Evolutionary conservation across 768 basidiomycete genomes (phyloP).

Genomic region (Multifurca ochricompacta): DNA sequence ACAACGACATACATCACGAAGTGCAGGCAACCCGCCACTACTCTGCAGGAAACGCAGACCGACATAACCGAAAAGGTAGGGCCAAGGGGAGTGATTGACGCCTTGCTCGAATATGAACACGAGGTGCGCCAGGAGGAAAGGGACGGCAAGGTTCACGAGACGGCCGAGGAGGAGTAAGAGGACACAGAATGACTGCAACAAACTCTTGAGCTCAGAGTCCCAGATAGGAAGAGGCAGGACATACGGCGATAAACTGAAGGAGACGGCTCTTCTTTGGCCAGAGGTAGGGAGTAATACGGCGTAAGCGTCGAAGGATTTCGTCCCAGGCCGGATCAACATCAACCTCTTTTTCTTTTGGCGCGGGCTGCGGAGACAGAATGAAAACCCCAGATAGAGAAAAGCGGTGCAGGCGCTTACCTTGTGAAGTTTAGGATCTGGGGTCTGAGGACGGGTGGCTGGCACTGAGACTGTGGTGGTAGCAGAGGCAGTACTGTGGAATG

Average conservation of each 20-base stretch:
- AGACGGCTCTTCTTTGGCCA: conserved; percentile 67
- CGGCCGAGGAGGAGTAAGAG: conserved; percentile 66
- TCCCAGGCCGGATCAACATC: conserved; percentile 60
- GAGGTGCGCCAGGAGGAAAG: conserved; percentile 61
- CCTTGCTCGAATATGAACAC: conserved; percentile 47
- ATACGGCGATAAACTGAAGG: conserved; percentile 64
- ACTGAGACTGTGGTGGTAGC: conserved; percentile 38
- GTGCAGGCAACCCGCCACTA: conserved; percentile 63
- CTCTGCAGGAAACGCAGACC: conserved; percentile 67
- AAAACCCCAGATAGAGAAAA: conserved; percentile 14
- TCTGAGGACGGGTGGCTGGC: conserved; percentile 41
- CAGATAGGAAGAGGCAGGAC: conserved; percentile 22
- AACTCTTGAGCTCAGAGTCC: not conserved
- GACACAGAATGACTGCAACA: conserved; percentile 52
- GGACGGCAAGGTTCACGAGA: conserved; percentile 65
- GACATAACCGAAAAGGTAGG: conserved; percentile 60
- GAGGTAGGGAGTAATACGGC: conserved; percentile 66
- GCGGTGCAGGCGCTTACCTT: conserved; percentile 6
- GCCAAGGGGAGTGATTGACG: conserved; percentile 50
- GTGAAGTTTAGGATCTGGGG: conserved; percentile 29
- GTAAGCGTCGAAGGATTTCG: conserved; percentile 59
- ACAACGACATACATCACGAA: conserved; percentile 37
- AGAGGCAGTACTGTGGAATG: conserved; percentile 51
- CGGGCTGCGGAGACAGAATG: conserved; percentile 18
- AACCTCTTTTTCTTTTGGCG: conserved; percentile 39